These are phyloP conservation scores for Scedosporium dehoogii DNA, from an alignment of 2,329 filamentous ascomycete genomes.

Conservation along the genomic window DNA sequence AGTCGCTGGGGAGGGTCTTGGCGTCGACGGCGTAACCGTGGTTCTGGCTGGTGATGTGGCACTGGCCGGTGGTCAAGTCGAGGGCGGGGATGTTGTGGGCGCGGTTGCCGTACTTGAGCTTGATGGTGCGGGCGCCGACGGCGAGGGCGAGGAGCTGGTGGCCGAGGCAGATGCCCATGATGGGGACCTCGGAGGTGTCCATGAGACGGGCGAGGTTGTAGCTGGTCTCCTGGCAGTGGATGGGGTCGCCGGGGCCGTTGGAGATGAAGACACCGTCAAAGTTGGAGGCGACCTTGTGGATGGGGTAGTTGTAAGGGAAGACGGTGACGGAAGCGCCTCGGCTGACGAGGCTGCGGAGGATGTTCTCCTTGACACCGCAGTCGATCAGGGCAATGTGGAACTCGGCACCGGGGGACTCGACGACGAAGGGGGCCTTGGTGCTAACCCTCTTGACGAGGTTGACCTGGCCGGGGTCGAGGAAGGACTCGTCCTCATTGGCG, in stretches of 20 bases:
- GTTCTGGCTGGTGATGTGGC: constrained; percentile 98
- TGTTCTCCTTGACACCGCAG: constrained; percentile 99
- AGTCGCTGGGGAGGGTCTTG: constrained; percentile 70
- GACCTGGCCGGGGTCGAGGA: constrained; percentile 89
- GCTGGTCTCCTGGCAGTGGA: constrained; percentile 88
- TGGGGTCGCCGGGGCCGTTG: constrained; percentile 96
- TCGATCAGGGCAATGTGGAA: constrained; percentile 92
- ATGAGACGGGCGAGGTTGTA: constrained; percentile 88
- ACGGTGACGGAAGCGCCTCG: constrained; percentile 88
- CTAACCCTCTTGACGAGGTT: constrained; percentile 93
- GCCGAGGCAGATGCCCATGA: constrained; percentile 97
- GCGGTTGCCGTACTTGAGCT: constrained; percentile 98
- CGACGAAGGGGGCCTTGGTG: constrained; percentile 96
- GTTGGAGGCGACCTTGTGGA: constrained; percentile 96
- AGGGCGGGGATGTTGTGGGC: constrained; percentile 97
- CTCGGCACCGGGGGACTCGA: constrained; percentile 71
- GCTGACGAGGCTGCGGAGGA: constrained; percentile 84
- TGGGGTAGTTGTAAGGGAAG: constrained; percentile 94
- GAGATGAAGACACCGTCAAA: constrained; percentile 99
- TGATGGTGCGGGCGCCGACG: constrained; percentile 79
- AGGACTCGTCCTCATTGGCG: constrained; percentile 94
- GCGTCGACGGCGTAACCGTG: constrained; percentile 94
- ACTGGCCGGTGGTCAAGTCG: constrained; percentile 89
- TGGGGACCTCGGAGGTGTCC: constrained; percentile 78
- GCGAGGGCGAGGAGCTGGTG: constrained; percentile 93